Evolutionary conservation across 2,329 filamentous ascomycete species (phyloP), one percentile per base, ranked within the genome.

Genomic region (Podosphaera xanthii): DNA sequence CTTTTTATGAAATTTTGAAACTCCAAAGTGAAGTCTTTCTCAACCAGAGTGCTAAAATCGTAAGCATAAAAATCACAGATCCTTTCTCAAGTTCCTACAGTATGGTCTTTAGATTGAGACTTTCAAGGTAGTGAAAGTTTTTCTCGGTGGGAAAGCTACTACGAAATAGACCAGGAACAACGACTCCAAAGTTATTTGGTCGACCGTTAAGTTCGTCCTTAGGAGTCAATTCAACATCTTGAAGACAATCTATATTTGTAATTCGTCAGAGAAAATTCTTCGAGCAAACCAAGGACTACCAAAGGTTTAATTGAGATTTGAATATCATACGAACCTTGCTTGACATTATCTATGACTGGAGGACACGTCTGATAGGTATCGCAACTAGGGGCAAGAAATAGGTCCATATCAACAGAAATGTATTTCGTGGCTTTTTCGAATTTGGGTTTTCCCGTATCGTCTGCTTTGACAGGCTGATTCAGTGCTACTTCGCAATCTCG

Each of bases 101-200:
- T 60, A 95, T 83, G 14, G 85, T 91, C 72, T 86, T 89, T 62
- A 96, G 73, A 9, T 79, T 75, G 57, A 94, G 74, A 34, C 73
- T 74, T 65, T 77, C 73, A 59, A 95, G 72, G 66, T 86, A 91
- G 2, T 75, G 74, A 63, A 86, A 84, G 67, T 94, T 84, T 60
- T 82, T 77, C 4, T 76, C 70, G 62, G 81, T 74, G 2, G 90
- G 90, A 68, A 89, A 95, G 63, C 84, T 84, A 70, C 87, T 91
- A 58, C 90, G 80, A 69, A 87, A 95, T 35, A 96, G 62, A 7
- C 84, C 83, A 5, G 82, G 78, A 30, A 83, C 73, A 30, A 95
- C 84, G 35, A 81, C 72, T 22, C 84, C 87, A 70, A 91, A 95
- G 68, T 95, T 95, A 63, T 72, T 66, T 1, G 86, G 86, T 2